Evolutionary conservation across 306 rosid species (phyloP), one percentile per base, ranked within the genome.

Genomic region (Casuarina cunninghamiana): DNA sequence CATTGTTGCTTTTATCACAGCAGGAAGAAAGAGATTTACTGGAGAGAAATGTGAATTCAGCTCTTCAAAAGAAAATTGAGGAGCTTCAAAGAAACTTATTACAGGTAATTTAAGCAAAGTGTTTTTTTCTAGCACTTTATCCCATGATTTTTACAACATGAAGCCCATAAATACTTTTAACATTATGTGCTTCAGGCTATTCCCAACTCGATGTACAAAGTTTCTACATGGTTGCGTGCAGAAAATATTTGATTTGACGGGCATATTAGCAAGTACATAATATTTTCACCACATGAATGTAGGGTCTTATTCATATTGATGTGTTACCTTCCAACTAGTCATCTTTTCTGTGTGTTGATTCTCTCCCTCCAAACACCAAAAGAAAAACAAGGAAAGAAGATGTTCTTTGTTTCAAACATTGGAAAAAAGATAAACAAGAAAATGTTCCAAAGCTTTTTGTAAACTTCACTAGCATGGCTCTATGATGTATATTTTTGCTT

Each of bases 21-120:
- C 93, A 96, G 81, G 99, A 96, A 53, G 99, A 93, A 85, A 90
- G 99, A 75, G 81, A 93, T 85, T 79, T 91, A 71, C 85, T 96
- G 73, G 96, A 93, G 84, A 88, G 90, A 79, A 90, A 96, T 90
- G 96, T 93, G 80, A 88, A 71, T 75, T 84, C 82, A 43, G 93
- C 97, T 76, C 94, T 93, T 79, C 91, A 93, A 85, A 90, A 75
- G 48, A 93, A 88, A 88, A 79, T 73, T 48, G 99, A 93, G 81
- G 98, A 93, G 80, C 99, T 96, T 81, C 91, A 87, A 79, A 88
- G 90, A 85, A 96, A 86, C 86, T 85, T 96, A 78, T 79, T 83
- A n/a, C 99, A 96, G 97, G 99, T 95, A 75, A 66, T 78, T 78
- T 83, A 63, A 21, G 44, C 54, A n/a, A 37, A 53, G 37, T 80